Evolutionary conservation across 768 basidiomycete genomes (phyloP), one percentile per base, ranked within the genome.

Genomic region (Mycena vulgaris): DNA sequence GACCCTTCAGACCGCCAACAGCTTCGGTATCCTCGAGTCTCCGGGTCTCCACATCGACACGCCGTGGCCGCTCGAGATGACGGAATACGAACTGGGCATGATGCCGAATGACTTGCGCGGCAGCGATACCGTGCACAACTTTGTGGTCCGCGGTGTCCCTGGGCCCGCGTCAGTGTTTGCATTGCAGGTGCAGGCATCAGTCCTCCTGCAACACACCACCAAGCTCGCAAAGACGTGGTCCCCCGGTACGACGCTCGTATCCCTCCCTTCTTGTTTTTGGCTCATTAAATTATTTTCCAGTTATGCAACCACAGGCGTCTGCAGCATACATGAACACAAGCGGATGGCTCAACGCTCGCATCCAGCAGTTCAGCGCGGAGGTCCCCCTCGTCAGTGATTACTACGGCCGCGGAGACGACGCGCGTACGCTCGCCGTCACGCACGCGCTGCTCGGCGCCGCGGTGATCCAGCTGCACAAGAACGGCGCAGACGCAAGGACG

Each of bases 41-140:
- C 72, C 75, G 21, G 57, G 56, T 13, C 19, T 64, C 17, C 39
- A 52, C 7, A 75, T 77, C 48, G 76, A 77, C 63, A 76, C 76
- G 7, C 76, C 76, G 2, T 77, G 75, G 75, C 76, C 76, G 39
- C 63, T 64, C 17, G 73, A 69, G 31, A 64, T 71, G 13, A 58
- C 31, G 2, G 68, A 72, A 13, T 76, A 70, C 58, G 70, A 67
- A 40, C 56, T 42, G 17, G 62, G 56, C 3, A 51, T 66, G 35
- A 16, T 70, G 16, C 55, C 67, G 16, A 40, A 2, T 17, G 69
- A 63, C 52, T 57, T 66, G 1, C 63, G 51, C 17, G 63, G 70
- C 57, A 60, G 25, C 19, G 70, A 68, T 65, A 70, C 61, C 6
- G 68, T 71, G 39, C 49, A 63, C 30, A 59, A 58, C 14, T 65